These are phyloP conservation scores for Vitellaria paradoxa DNA, from an alignment of 179 eudicot genomes.

Conservation along the genomic window DNA sequence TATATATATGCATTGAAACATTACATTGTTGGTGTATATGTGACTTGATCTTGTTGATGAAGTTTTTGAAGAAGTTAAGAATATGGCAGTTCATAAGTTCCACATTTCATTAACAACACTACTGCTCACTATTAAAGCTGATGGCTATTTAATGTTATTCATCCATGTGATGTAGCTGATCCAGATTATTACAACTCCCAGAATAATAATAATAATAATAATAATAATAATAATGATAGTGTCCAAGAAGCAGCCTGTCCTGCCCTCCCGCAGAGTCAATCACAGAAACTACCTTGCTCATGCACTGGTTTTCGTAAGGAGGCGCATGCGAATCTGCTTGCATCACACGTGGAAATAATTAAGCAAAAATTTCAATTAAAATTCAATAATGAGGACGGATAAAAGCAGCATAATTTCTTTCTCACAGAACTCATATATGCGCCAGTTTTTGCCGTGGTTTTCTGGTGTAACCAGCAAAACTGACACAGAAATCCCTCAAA, in stretches of 20 bases:
- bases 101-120: not conserved
- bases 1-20: not conserved
- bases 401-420: not conserved
- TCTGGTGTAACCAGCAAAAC: not conserved
- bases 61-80: slow-evolving; percentile 18
- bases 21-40: not conserved
- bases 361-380: not conserved
- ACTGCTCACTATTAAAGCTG: not conserved
- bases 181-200: not conserved
- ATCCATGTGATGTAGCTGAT: not conserved
- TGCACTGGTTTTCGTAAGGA: slow-evolving; percentile 8
- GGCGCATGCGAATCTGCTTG: slow-evolving; percentile 25
- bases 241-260: not conserved
- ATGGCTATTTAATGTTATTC: slow-evolving; percentile 1
- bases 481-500: not conserved
- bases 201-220: too few species aligned
- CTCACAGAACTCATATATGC: not conserved
- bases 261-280: not conserved
- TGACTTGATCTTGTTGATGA: not conserved
- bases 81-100: slow-evolving; percentile 4
- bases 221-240: not conserved
- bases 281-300: not conserved
- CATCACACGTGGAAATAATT: not conserved
- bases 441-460: not conserved
- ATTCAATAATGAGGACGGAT: not conserved